Conservation (phyloP, 208 protist genomes). For the Spongospora subterranea region DNA sequence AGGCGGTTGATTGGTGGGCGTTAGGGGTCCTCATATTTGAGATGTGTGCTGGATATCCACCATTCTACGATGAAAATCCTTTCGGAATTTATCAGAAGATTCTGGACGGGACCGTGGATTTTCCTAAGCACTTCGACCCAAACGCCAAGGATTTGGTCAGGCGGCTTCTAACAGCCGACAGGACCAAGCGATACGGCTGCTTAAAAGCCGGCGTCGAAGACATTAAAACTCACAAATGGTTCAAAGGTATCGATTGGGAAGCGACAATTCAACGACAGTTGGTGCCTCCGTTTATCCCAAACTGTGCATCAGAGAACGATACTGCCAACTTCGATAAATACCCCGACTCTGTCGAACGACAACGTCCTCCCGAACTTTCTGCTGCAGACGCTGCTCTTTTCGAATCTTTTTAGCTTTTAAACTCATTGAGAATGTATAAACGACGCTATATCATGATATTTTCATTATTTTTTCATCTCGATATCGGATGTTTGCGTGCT, state of each 20-base stretch:
- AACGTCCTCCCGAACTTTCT: background rate
- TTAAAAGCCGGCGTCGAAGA: conserved; percentile 67
- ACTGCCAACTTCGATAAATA: conserved; percentile 65
- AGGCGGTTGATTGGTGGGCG: conserved; percentile 83
- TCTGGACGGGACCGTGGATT: conserved; percentile 65
- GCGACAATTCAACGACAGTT: background rate
- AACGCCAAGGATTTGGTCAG: conserved; percentile 70
- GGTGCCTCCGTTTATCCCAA: conserved; percentile 39
- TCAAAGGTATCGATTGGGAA: conserved; percentile 31
- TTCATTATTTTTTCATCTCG: background rate
- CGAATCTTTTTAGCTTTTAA: conserved; percentile 53
- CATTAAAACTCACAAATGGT: conserved; percentile 72
- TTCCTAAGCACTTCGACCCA: conserved; percentile 68
- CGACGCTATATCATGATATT: background rate
- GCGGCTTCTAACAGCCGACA: conserved; percentile 65
- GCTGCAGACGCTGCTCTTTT: conserved; percentile 59
- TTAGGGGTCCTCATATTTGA: conserved; percentile 82
- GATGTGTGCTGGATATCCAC: conserved; percentile 79
- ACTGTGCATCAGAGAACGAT: background rate
- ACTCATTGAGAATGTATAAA: background rate
- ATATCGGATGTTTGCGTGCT: background rate
- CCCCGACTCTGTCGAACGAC: conserved; percentile 53
- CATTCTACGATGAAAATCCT: conserved; percentile 77
- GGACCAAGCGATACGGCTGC: conserved; percentile 66
- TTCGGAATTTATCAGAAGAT: conserved; percentile 77